Conservation (phyloP, 1,284 basidiomycete species). For the Melampsora americana region DNA sequence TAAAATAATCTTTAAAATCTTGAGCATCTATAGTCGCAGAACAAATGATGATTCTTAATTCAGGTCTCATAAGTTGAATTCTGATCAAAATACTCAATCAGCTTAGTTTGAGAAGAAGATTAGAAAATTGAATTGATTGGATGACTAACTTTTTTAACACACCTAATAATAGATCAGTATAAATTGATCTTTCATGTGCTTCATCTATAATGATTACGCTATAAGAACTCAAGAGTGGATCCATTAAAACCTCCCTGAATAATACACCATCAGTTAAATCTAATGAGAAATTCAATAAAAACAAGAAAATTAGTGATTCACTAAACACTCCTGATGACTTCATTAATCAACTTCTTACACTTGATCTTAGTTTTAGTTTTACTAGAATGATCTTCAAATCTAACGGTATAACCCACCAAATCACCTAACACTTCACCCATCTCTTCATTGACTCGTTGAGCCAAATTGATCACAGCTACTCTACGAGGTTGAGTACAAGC, state of each 20-base stretch:
- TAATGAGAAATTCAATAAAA: background rate
- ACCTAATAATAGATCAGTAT: conserved; percentile 56
- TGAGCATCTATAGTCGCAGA: conserved; percentile 92
- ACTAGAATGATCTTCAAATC: conserved; percentile 55
- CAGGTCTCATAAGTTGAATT: conserved; percentile 81
- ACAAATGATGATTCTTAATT: conserved; percentile 82
- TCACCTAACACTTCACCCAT: conserved; percentile 64
- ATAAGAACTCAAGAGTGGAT: conserved; percentile 46
- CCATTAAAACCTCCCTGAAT: conserved; percentile 19
- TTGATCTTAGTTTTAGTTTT: conserved; percentile 53
- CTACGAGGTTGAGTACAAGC: conserved; percentile 53
- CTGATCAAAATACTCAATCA: too few species aligned
- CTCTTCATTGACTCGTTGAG: conserved; percentile 54
- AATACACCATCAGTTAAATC: conserved; percentile 29
- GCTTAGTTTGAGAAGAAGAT: background rate
- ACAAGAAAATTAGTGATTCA: conserved; percentile 44
- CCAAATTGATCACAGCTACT: conserved; percentile 54
- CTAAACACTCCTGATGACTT: conserved; percentile 47
- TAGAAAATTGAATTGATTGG: too few species aligned
- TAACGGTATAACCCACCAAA: conserved; percentile 63
- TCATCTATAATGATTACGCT: conserved; percentile 57
- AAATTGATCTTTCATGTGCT: conserved; percentile 55
- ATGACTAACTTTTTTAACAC: conserved; percentile 57
- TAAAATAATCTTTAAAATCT: conserved; percentile 84
- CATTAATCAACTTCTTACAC: conserved; percentile 52